These are phyloP conservation scores for Irpex lacteus DNA, from an alignment of 1,284 basidiomycete genomes.

Conservation along the genomic window DNA sequence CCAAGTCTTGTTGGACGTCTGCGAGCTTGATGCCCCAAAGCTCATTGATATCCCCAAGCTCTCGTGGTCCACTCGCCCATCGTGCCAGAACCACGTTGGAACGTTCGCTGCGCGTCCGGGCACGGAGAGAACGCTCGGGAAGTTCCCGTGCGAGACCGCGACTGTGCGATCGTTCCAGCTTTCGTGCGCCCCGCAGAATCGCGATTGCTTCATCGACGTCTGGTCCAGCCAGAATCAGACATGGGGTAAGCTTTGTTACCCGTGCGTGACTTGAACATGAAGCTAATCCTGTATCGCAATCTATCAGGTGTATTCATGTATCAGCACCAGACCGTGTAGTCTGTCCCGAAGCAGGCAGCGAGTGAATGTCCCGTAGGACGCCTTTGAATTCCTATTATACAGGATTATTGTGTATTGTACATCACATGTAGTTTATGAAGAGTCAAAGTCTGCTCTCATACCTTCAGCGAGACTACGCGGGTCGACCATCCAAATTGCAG, in stretches of 20 bases:
- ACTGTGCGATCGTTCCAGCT: conserved; percentile 17
- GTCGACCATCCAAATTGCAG: conserved; percentile 71
- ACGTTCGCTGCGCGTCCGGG: conserved; percentile 18
- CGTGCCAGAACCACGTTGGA: conserved; percentile 14
- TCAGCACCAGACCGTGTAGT: conserved; percentile 23
- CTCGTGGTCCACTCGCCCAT: conserved; percentile 19
- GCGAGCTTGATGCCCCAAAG: conserved; percentile 14
- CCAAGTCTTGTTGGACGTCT: conserved; percentile 17
- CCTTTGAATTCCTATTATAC: background rate
- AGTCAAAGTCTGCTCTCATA: conserved; percentile 43
- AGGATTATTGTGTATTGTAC: background rate
- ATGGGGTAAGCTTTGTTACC: conserved; percentile 17
- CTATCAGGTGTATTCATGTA: conserved; percentile 22
- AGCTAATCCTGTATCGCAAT: background rate
- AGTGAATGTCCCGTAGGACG: background rate
- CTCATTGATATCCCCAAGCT: conserved; percentile 19
- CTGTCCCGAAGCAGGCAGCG: background rate
- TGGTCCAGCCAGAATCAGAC: conserved; percentile 26
- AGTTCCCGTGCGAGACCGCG: conserved; percentile 24
- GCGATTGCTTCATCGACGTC: conserved; percentile 22
- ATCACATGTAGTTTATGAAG: background rate
- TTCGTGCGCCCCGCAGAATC: conserved; percentile 15
- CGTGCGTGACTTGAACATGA: background rate
- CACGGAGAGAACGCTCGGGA: conserved; percentile 18
- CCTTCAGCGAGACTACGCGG: conserved; percentile 74